A percentile compares a stretch with the other conserved stretches of the same genome.
phyloP scores from a whole-genome alignment of 2,329 filamentous ascomycete genomes.

The Pezicula rhizophila region DNA sequence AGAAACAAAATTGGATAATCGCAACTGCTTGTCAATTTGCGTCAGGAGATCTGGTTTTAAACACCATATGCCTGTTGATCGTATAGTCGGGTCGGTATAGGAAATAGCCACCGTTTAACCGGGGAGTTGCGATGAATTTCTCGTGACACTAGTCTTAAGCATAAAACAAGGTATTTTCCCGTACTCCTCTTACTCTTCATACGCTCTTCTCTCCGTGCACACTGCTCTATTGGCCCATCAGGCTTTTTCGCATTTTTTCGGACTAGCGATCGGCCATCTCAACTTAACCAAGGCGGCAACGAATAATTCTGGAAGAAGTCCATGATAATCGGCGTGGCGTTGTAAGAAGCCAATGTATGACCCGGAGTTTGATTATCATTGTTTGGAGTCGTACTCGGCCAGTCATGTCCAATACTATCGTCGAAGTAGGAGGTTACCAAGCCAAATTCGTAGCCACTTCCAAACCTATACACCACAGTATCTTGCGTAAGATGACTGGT shows the following conservation, averaged over 20 bases:
- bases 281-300: neutral
- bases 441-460: conserved; percentile 27
- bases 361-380: conserved; percentile 26
- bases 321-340: conserved; percentile 34
- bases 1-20: too few species aligned
- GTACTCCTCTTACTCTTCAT: too few species aligned
- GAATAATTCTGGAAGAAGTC: conserved; percentile 30
- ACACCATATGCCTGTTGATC: too few species aligned
- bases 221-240: too few species aligned
- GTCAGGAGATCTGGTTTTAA: too few species aligned
- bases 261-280: neutral
- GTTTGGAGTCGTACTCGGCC: conserved; percentile 33
- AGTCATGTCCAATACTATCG: conserved; percentile 31
- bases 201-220: too few species aligned
- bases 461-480: conserved; percentile 27
- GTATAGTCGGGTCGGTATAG: too few species aligned
- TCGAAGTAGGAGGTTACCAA: conserved; percentile 14
- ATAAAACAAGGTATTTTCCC: too few species aligned
- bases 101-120: too few species aligned
- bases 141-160: too few species aligned
- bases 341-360: conserved; percentile 27
- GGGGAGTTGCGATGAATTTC: too few species aligned
- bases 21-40: too few species aligned
- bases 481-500: conserved; percentile 4
- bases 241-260: neutral